These are phyloP conservation scores for Raffaelea arxii DNA, from an alignment of 2,329 filamentous ascomycete genomes.

Conservation along the genomic window DNA sequence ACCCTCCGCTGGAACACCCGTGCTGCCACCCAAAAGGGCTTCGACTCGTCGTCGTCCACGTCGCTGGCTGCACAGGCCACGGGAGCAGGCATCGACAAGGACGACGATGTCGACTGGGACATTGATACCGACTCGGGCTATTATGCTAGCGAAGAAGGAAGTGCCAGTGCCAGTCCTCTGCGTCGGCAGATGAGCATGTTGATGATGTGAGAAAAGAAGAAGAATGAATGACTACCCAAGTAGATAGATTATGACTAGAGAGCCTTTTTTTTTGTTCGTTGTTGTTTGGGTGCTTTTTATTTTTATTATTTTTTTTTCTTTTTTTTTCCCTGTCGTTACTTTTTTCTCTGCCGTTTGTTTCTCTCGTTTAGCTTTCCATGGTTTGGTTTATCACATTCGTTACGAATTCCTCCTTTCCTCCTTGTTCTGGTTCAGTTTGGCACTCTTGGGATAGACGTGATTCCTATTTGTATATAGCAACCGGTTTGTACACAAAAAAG, in stretches of 20 bases:
- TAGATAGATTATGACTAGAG: neutral
- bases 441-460: no score
- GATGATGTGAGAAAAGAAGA: slow-evolving; percentile 37
- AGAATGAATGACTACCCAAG: neutral
- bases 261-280: neutral
- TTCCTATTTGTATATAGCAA: no score
- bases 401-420: neutral
- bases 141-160: slow-evolving; percentile 64
- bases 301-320: neutral
- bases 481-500: no score
- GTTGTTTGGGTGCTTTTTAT: neutral
- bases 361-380: neutral
- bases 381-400: no score
- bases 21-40: slow-evolving; percentile 85
- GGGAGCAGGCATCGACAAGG: slow-evolving; percentile 31
- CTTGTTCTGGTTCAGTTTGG: no score
- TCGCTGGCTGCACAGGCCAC: slow-evolving; percentile 35
- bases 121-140: slow-evolving; percentile 81
- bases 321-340: neutral
- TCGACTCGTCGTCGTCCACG: slow-evolving; percentile 42
- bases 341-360: neutral
- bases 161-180: slow-evolving; percentile 56
- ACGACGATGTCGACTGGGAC: slow-evolving; percentile 63
- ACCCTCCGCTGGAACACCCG: slow-evolving; percentile 93
- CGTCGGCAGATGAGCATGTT: slow-evolving; percentile 65